These are phyloP conservation scores for Apiospora arundinis DNA, from an alignment of 2,329 filamentous ascomycete genomes.

Conservation along the genomic window DNA sequence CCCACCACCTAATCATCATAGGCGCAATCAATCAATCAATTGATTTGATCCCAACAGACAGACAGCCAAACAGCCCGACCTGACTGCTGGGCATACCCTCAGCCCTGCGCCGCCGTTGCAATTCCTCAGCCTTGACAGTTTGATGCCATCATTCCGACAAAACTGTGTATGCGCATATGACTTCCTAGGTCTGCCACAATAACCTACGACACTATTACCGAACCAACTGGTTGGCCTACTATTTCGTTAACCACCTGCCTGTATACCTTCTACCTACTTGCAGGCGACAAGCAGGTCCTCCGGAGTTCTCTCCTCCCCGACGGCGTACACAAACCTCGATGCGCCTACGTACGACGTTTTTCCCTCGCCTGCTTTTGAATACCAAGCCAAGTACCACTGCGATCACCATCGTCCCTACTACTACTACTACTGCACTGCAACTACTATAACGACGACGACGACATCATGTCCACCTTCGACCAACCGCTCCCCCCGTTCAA, in stretches of 20 bases:
- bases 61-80: not conserved
- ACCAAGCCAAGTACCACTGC: not conserved
- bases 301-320: not conserved
- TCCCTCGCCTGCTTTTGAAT: not conserved
- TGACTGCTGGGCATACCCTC: not conserved
- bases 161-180: not conserved
- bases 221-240: not conserved
- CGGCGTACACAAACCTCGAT: not conserved
- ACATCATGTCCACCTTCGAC: conserved; percentile 72
- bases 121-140: conserved; percentile 8
- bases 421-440: conserved; percentile 16
- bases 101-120: conserved; percentile 1
- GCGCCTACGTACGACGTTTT: not conserved
- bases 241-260: no score
- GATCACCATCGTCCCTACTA: not conserved
- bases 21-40: not conserved
- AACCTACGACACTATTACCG: not conserved
- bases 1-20: not conserved
- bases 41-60: not conserved
- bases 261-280: no score
- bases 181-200: not conserved
- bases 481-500: conserved; percentile 72
- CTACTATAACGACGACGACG: conserved; percentile 5
- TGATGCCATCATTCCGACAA: not conserved
- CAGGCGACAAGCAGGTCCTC: no score